Conservation (phyloP, 1,284 basidiomycete genomes). For the Ceratobasidium sp. region DNA sequence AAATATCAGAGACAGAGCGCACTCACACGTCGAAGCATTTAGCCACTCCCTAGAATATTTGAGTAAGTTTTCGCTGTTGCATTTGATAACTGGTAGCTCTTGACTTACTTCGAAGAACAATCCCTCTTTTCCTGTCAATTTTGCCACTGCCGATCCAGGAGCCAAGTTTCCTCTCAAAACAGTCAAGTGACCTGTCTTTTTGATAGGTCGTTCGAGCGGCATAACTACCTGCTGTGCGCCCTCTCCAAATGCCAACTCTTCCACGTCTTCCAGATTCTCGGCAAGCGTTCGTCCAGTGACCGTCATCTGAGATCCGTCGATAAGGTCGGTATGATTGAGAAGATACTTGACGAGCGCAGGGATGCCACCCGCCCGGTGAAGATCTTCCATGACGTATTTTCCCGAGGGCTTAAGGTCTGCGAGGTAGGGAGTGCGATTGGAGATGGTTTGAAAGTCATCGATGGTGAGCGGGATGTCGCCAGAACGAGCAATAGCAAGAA, state of each 20-base stretch:
- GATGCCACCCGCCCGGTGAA: constrained; percentile 89
- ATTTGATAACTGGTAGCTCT: too few species aligned
- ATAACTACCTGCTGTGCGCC: constrained; percentile 83
- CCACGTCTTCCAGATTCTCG: constrained; percentile 85
- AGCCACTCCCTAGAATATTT: too few species aligned
- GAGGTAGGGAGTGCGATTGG: constrained; percentile 87
- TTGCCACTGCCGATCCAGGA: constrained; percentile 92
- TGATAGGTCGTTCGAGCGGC: constrained; percentile 88
- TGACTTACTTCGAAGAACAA: constrained; percentile 83
- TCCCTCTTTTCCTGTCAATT: constrained; percentile 95
- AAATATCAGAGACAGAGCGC: too few species aligned
- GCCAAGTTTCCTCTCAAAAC: constrained; percentile 90
- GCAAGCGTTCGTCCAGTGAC: constrained; percentile 89
- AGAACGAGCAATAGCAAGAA: constrained; percentile 91
- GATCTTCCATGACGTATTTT: constrained; percentile 91
- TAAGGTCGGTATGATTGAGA: constrained; percentile 81
- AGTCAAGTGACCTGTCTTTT: constrained; percentile 82
- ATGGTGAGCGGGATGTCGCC: constrained; percentile 85
- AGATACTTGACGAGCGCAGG: too few species aligned
- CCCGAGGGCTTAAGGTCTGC: constrained; percentile 93
- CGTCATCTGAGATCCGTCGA: constrained; percentile 88
- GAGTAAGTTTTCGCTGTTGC: too few species aligned
- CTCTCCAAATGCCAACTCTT: constrained; percentile 80
- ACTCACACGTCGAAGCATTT: too few species aligned
- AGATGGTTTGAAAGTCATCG: constrained; percentile 89